Evolutionary conservation across 2,329 filamentous ascomycete genomes (phyloP), one percentile per base, ranked within the genome.

Genomic region (Colletotrichum sp.): DNA sequence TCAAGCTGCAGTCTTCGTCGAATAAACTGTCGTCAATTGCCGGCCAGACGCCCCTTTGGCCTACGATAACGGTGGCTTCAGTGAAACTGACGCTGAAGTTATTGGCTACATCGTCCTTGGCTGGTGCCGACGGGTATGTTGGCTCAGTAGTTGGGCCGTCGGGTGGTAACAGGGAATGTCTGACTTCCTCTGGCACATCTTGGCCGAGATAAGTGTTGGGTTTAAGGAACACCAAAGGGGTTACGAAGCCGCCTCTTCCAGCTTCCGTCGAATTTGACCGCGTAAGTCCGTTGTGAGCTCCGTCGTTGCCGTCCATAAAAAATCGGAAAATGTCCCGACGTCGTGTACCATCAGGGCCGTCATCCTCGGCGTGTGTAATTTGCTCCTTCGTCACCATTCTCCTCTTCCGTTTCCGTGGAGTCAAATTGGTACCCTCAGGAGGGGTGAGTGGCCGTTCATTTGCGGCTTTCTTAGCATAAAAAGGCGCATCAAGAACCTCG

Each of bases 401-500:
- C 39, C 48, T 75, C 28, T 67, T 75, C 39, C 75, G 68, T 26
- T 72, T 77, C 13, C 68, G 74, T 10, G 75, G 68, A 10, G 68
- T 68, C 34, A 68, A 59, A 13, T 32, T 52, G 9, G 18, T 43
- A 3, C 60, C 68, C 57, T 77, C 75, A 28, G 39, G 64, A 13
- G 72, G 59, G 6, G 55, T 69, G 10, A 28, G 36, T 9, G 74
- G 72, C 18, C 74, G 65, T 24, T 66, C 74, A 60, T 68, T 76
- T 39, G 55, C 77, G 16, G 78, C 74, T 77, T 77, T 82, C 73
- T 72, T 81, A 24, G 78, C 82, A 79, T 91, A 91, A 32, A 90
- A 87, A 4, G 89, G 89, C 3, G 89, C 89, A 68, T 86, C 84
- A 32, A 91, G 80, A n/a, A 86, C 83, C 43, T 89, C 88, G 21